phyloP scores from a whole-genome alignment of 768 basidiomycete genomes.

The Auriscalpium vulgare region DNA sequence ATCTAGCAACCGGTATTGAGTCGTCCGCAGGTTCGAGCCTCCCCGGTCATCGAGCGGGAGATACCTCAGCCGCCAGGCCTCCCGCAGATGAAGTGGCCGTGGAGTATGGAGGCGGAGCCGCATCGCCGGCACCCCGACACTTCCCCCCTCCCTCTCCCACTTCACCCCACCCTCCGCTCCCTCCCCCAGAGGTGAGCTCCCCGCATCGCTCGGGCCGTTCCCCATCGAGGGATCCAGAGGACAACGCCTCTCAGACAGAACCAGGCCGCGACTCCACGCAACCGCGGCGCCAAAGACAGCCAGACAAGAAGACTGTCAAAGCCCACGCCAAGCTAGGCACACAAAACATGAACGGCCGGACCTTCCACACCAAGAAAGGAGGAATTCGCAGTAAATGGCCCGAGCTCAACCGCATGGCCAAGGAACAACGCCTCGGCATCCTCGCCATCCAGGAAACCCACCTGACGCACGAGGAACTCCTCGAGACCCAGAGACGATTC shows the following conservation, averaged over 20 bases:
- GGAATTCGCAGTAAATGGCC: constrained; percentile 14
- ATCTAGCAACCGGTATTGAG: neutral
- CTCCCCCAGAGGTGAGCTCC: too few species aligned
- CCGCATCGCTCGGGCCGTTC: too few species aligned
- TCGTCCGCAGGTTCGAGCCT: neutral
- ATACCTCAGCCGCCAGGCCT: too few species aligned
- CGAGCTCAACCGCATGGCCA: constrained; percentile 7
- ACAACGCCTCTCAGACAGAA: too few species aligned
- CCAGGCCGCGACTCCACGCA: too few species aligned
- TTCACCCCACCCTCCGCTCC: neutral
- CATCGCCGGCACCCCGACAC: neutral
- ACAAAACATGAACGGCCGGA: neutral
- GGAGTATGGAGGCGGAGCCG: neutral
- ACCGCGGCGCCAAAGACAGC: too few species aligned
- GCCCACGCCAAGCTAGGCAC: neutral
- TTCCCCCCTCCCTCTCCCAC: neutral
- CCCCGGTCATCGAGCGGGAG: neutral
- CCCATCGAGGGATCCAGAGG: too few species aligned
- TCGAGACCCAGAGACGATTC: neutral
- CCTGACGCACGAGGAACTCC: constrained; percentile 1
- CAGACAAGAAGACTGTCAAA: too few species aligned
- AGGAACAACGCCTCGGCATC: constrained; percentile 11
- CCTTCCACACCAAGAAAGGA: neutral
- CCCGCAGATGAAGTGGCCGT: neutral
- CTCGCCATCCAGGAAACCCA: constrained; percentile 21